These are phyloP conservation scores for Rubroboletus pulcherrimus DNA, from an alignment of 768 basidiomycete genomes.

Conservation along the genomic window DNA sequence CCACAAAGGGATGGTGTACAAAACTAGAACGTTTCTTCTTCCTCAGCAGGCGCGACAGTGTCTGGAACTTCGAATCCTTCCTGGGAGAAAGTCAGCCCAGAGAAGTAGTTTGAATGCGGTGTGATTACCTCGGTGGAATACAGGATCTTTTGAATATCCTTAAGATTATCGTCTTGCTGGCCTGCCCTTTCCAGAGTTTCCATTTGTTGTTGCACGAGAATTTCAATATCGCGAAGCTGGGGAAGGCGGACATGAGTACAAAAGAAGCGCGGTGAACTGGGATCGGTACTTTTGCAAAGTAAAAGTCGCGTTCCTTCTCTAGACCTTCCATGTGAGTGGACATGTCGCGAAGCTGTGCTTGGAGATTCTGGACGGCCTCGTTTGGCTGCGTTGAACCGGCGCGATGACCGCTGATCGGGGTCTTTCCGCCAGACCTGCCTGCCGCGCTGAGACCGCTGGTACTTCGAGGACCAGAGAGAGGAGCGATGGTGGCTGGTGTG, in stretches of 20 bases:
- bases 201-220: constrained; percentile 78
- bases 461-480: constrained; percentile 45
- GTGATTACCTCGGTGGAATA: constrained; percentile 89
- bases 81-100: constrained; percentile 38
- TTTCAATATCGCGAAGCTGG: constrained; percentile 94
- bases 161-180: constrained; percentile 57
- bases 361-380: constrained; percentile 65
- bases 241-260: constrained; percentile 1
- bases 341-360: constrained; percentile 79
- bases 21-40: constrained; percentile 74
- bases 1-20: constrained; percentile 13
- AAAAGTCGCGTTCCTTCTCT: constrained; percentile 98
- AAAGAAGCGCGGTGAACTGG: constrained; percentile 4
- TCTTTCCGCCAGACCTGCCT: constrained; percentile 61
- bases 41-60: constrained; percentile 48
- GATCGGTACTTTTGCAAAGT: constrained; percentile 85
- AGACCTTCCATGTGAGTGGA: constrained; percentile 79
- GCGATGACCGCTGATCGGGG: constrained; percentile 67
- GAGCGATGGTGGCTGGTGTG: constrained; percentile 74
- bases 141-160: constrained; percentile 85
- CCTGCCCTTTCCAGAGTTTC: constrained; percentile 57
- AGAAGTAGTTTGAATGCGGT: constrained; percentile 1
- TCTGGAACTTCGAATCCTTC: constrained; percentile 94
- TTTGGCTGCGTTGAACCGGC: constrained; percentile 62
- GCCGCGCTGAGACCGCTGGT: constrained; percentile 35